Evolutionary conservation across 2,329 filamentous ascomycete species (phyloP), one percentile per base, ranked within the genome.

Genomic region (Hypoxylon sp.): DNA sequence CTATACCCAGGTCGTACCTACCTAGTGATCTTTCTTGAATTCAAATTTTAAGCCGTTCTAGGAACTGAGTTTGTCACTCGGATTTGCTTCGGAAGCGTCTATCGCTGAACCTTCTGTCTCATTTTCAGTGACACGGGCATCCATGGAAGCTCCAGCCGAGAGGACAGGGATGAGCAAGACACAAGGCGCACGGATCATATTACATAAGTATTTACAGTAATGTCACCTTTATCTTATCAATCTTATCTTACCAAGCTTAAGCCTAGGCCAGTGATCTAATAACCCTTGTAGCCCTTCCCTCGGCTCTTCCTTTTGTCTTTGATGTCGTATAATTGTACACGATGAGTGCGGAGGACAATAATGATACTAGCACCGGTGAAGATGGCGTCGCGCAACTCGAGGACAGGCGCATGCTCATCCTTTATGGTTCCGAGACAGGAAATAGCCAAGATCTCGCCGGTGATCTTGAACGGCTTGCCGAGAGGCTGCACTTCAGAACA

Each of bases 391-490:
- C 71, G 12, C 70, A 74, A 32, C 51, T 78, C 5, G 67, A 71
- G 12, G 63, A 69, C 70, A 78, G 85, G 70, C 81, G 80, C 63
- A 78, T 86, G 52, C 86, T 97, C 70, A 85, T 99, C 62, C 85
- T 97, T 32, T 99, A 97, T 80, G 96, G 93, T 59, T 96, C 95
- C 39, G 96, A 99, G 82, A 98, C 94, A 21, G 96, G 96, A 61
- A 97, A 96, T 75, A 91, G 93, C 58, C 92, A 97, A 79, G 95
- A 98, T 79, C 88, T 95, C 68, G 95, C 96, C 19, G 90, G 93
- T 74, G 93, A 97, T 77, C 82, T 98, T 67, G 92, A 90, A 39
- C 85, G 89, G 41, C 79, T 92, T 69, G 86, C 89, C 34, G 89
- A 95, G 79, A 87, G 95, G 30, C 81, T 97, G 62, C 92, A 89